Percentiles rank a stretch among this genome's conserved stretches.
phyloP scores from a whole-genome alignment of 441 rosid species.

The Aleurites moluccanus region DNA sequence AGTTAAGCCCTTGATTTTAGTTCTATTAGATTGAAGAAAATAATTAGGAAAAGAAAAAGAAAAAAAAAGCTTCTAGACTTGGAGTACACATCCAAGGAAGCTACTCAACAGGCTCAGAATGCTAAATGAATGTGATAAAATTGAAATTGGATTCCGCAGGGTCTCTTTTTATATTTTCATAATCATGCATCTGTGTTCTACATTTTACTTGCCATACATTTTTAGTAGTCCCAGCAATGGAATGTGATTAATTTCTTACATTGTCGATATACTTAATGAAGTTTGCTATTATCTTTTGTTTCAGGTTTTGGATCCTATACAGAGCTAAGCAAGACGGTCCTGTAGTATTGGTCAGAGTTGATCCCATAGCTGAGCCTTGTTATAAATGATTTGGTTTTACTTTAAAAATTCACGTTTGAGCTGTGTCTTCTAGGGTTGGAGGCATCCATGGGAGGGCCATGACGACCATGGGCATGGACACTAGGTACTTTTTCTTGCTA shows the following conservation, averaged over 20 bases:
- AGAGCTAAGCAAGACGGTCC: slow-evolving; percentile 98
- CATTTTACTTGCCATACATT: not conserved
- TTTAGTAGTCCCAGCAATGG: not conserved
- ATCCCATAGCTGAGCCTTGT: not conserved
- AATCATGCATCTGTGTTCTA: not conserved
- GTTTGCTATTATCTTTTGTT: slow-evolving; percentile 19
- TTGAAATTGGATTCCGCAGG: not conserved
- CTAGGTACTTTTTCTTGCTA: slow-evolving; percentile 43
- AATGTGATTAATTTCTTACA: not conserved
- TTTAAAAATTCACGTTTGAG: slow-evolving; percentile 12
- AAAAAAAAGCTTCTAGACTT: not conserved
- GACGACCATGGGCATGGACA: slow-evolving; percentile 69
- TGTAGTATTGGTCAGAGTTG: slow-evolving; percentile 68
- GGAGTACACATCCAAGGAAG: not conserved
- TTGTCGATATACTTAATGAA: not conserved
- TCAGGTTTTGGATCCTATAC: slow-evolving; percentile 95
- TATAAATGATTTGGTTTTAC: not conserved
- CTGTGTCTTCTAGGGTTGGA: slow-evolving; percentile 67
- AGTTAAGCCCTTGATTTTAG: not conserved
- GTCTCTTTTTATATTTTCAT: not conserved
- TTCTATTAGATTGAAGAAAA: not conserved
- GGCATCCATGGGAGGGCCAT: slow-evolving; percentile 99
- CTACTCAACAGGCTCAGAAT: not conserved
- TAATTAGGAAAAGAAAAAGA: not conserved
- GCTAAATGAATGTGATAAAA: not conserved